Conservation (phyloP, 2,329 filamentous ascomycete species). For the Lachnellula occidentalis region DNA sequence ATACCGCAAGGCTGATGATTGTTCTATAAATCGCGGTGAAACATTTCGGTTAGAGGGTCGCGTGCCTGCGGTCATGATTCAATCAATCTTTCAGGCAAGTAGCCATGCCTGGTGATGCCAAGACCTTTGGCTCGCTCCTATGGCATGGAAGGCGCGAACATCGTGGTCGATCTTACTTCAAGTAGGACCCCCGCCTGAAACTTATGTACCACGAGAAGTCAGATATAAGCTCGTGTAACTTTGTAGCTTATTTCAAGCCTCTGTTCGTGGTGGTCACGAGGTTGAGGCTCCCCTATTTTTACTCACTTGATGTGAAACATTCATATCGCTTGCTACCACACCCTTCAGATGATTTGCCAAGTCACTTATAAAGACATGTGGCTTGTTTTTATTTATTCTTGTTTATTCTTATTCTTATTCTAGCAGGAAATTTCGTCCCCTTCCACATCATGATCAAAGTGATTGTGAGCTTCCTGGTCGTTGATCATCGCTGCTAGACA, state of each 20-base stretch:
- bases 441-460: neutral
- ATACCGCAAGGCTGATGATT: neutral
- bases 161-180: neutral
- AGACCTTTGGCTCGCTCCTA: neutral
- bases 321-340: neutral
- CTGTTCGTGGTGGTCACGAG: neutral
- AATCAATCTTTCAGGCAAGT: too few species aligned
- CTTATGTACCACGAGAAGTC: too few species aligned
- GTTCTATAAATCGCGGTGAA: neutral
- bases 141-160: neutral
- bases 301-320: neutral
- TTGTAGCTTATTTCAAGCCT: neutral
- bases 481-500: conserved; percentile 1
- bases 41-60: neutral
- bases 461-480: neutral
- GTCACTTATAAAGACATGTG: neutral
- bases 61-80: neutral
- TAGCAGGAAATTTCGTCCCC: neutral
- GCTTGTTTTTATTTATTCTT: neutral
- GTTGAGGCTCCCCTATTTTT: neutral
- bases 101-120: too few species aligned
- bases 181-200: neutral
- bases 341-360: neutral
- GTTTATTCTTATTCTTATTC: neutral
- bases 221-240: neutral